Conservation (phyloP, 352 stramenopile genomes). For the Elongisporangium anandrum region DNA sequence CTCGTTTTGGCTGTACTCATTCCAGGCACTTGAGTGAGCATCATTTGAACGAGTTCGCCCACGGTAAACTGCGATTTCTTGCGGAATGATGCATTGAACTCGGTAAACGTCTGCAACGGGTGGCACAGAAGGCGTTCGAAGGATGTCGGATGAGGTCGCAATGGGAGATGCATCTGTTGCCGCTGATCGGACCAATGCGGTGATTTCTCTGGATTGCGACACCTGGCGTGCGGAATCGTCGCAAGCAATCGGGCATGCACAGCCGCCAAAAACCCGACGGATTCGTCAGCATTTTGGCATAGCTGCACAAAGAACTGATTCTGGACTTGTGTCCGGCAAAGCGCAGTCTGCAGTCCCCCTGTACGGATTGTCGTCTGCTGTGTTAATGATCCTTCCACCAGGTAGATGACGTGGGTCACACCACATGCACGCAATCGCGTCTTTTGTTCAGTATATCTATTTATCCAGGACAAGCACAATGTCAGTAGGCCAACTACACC, state of each 20-base stretch:
- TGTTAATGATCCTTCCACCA: slow-evolving; percentile 75
- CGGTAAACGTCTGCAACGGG: slow-evolving; percentile 37
- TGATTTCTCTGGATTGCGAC: slow-evolving; percentile 26
- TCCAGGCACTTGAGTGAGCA: slow-evolving; percentile 73
- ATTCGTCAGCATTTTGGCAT: slow-evolving; percentile 73
- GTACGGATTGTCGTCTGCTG: slow-evolving; percentile 65
- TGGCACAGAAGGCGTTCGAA: slow-evolving; percentile 40
- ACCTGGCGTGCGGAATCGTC: slow-evolving; percentile 36
- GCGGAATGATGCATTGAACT: slow-evolving; percentile 73
- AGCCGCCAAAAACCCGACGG: slow-evolving; percentile 60
- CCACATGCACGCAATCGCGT: slow-evolving; percentile 54
- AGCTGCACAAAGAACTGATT: slow-evolving; percentile 84
- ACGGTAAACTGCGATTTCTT: slow-evolving; percentile 73
- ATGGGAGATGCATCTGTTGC: slow-evolving; percentile 2
- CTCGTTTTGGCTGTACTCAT: slow-evolving; percentile 53
- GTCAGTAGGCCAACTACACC: neutral
- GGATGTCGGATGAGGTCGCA: slow-evolving; percentile 1
- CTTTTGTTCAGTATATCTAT: slow-evolving; percentile 75
- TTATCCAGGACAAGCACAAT: neutral
- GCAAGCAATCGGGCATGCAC: slow-evolving; percentile 61
- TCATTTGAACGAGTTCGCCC: slow-evolving; percentile 75
- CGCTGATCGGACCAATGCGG: neutral
- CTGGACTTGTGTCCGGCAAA: slow-evolving; percentile 77
- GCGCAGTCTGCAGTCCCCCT: slow-evolving; percentile 56
- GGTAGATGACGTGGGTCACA: slow-evolving; percentile 77